Evolutionary conservation across 768 basidiomycete species (phyloP), one percentile per base, ranked within the genome.

Genomic region (Lactarius tabidus): DNA sequence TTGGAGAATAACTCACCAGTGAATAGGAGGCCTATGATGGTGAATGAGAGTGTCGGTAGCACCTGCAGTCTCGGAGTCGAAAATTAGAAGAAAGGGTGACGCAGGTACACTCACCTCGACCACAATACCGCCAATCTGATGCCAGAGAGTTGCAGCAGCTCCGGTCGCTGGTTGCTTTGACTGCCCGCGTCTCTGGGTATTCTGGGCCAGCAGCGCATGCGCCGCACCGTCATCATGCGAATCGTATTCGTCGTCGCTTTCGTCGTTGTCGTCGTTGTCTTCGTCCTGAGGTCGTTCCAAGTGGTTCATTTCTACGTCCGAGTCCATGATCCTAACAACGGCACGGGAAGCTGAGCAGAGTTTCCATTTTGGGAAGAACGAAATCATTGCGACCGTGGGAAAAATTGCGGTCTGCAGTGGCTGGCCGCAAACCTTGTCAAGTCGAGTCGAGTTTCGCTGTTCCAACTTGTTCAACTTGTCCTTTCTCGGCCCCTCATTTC

Each of bases 1-100:
- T 86, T 85, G 75, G 93, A 89, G 35, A 99, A 77, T 1, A 98
- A 82, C 73, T 95, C 89, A 18, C 97, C 96, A 2, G 95, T 95
- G 71, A 98, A 89, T 38, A 97, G 79, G 52, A 95, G 80, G 10
- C 95, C 92, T 18, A 93, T 71, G 0, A 94, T 87, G 0, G 91
- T 90, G 58, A 98, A 79, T 8, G 97, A 78, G 31, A 99, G 80
- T 18, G 93, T 91, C 1, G 96, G 95, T 2, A 91, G 86, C 43
- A 90, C 89, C 96, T 98, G 53, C 23, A 36, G 70, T 17, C 43
- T 10, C 20, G 2, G 14, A 39, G 15, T 43, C 14, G 41, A 26
- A 67, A 17, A 35, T 20, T 55, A 36, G 48, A 26, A 39, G 26
- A 18, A 6, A 57, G 67, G 39, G 48, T 8, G 33, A 45, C 39